A percentile compares a stretch with the other conserved stretches of the same genome.
Conservation (phyloP, 2,329 filamentous ascomycete genomes). For the Penicillium sp. region DNA sequence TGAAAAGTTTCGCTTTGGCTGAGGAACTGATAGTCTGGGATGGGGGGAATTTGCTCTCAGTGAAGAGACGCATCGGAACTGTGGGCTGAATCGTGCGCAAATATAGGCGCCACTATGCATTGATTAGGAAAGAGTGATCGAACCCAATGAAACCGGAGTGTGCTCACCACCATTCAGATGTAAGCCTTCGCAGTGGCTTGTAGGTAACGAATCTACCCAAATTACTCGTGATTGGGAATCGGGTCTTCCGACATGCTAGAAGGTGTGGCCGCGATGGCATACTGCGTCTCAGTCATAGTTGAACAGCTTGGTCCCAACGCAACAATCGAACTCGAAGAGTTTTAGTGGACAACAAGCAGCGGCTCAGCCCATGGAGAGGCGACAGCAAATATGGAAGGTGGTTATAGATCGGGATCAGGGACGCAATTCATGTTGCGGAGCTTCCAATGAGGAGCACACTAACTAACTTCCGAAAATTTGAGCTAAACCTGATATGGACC, state of each 20-base stretch:
- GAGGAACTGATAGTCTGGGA: not conserved
- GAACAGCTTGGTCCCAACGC: not conserved
- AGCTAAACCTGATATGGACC: constrained; percentile 10
- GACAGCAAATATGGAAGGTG: not conserved
- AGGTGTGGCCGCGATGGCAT: constrained; percentile 23
- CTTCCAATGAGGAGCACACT: not conserved
- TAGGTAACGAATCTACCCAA: not conserved
- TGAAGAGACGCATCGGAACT: not conserved
- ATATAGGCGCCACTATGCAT: not conserved
- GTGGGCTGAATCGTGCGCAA: not conserved
- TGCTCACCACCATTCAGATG: constrained; percentile 2
- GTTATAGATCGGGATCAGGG: not conserved
- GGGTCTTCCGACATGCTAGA: constrained; percentile 21
- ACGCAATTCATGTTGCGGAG: constrained; percentile 2
- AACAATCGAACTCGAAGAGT: not conserved
- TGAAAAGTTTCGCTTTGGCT: not conserved
- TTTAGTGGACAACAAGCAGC: not conserved
- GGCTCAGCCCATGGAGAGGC: not conserved
- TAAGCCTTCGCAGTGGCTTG: not conserved
- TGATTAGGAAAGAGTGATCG: not conserved
- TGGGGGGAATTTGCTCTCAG: not conserved
- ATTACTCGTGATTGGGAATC: constrained; percentile 6
- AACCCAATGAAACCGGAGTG: not conserved
- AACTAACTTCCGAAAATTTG: not conserved
- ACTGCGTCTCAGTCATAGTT: constrained; percentile 23